Evolutionary conservation across 2,329 filamentous ascomycete genomes (phyloP).

Genomic region (Ophiostoma himal-ulmi): DNA sequence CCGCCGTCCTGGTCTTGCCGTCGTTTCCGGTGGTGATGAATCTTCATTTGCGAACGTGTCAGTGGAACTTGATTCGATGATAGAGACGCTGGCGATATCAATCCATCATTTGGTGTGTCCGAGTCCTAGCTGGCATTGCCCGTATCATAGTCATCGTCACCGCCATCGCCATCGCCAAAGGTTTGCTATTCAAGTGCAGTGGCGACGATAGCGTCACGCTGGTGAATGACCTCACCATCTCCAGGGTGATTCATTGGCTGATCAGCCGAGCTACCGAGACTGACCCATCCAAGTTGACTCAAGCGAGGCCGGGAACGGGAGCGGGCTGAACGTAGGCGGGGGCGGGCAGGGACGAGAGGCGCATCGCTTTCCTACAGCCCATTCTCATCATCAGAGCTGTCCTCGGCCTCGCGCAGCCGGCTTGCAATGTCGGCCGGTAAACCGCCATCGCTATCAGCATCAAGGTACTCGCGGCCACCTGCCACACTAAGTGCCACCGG

Average conservation of each 20-base stretch:
- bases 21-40: neutral
- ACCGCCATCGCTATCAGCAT: slow-evolving; percentile 80
- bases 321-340: neutral
- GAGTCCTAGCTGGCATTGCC: slow-evolving; percentile 18
- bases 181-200: neutral
- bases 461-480: slow-evolving; percentile 81
- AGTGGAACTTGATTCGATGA: neutral
- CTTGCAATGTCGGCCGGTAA: slow-evolving; percentile 83
- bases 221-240: neutral
- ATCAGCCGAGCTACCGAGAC: neutral
- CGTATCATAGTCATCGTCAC: neutral
- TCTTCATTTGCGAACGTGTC: neutral
- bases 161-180: no score
- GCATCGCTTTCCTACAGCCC: slow-evolving; percentile 29
- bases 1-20: neutral
- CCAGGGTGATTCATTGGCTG: neutral
- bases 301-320: neutral
- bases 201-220: neutral
- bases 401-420: slow-evolving; percentile 52
- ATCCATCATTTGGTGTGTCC: neutral
- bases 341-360: neutral
- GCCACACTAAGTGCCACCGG: slow-evolving; percentile 81
- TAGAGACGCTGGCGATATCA: neutral
- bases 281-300: neutral
- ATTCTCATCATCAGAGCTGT: slow-evolving; percentile 67